These are phyloP conservation scores for Gossypium herbaceum DNA, from an alignment of 345 rosid genomes.

Conservation along the genomic window DNA sequence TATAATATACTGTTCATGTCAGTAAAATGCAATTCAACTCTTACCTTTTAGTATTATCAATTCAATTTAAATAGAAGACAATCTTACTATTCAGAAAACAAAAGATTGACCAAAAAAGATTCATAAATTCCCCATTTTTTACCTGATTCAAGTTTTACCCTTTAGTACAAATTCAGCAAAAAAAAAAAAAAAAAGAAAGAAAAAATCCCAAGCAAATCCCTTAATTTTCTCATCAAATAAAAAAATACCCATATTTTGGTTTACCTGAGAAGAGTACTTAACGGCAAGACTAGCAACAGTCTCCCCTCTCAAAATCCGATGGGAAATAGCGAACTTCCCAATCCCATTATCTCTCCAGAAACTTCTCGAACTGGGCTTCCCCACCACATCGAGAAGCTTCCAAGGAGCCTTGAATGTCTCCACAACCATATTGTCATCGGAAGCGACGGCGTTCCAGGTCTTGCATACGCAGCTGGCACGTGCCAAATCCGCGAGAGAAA, in stretches of 20 bases:
- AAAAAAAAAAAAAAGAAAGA: neutral
- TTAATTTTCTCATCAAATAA: neutral
- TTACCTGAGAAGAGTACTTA: slow-evolving; percentile 87
- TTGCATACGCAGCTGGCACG: slow-evolving; percentile 81
- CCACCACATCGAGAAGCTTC: slow-evolving; percentile 59
- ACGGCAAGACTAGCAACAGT: slow-evolving; percentile 74
- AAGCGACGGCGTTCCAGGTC: slow-evolving; percentile 55
- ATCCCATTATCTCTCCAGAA: slow-evolving; percentile 84
- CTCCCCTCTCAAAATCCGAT: slow-evolving; percentile 59
- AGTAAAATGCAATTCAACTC: neutral
- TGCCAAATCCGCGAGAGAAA: slow-evolving; percentile 58
- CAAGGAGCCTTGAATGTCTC: slow-evolving; percentile 59
- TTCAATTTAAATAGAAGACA: neutral
- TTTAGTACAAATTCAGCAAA: neutral
- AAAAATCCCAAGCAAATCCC: neutral
- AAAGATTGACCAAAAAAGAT: neutral
- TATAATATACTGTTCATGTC: neutral
- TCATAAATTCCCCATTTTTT: neutral
- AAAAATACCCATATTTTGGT: neutral
- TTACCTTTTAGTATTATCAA: neutral
- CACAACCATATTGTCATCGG: slow-evolving; percentile 42
- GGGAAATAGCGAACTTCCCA: slow-evolving; percentile 74
- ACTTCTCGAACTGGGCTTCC: slow-evolving; percentile 43
- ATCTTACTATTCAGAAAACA: neutral
- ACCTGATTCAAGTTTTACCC: neutral